Percentiles rank a stretch among this genome's conserved stretches.
phyloP scores from a whole-genome alignment of 2,329 filamentous ascomycete species.

The Knufia petricola region DNA sequence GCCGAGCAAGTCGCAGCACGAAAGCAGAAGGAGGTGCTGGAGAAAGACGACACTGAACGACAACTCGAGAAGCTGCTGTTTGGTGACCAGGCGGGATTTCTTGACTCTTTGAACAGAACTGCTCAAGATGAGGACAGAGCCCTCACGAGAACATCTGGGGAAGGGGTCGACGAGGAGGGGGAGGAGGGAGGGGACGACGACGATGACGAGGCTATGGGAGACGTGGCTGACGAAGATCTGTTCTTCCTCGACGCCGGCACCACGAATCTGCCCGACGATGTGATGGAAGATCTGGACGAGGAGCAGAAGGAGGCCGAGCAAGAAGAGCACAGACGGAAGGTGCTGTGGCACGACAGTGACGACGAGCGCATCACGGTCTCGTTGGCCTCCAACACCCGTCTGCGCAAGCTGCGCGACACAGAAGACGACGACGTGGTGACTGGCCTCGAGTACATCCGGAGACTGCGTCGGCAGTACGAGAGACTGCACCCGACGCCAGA shows the following conservation, averaged over 20 bases:
- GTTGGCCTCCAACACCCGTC: slow-evolving; percentile 60
- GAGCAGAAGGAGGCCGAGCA: slow-evolving; percentile 27
- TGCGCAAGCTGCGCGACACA: slow-evolving; percentile 72
- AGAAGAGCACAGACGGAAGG: slow-evolving; percentile 27
- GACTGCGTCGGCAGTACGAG: slow-evolving; percentile 68
- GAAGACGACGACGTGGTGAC: slow-evolving; percentile 79
- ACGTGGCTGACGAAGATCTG: slow-evolving; percentile 67
- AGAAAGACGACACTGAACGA: slow-evolving; percentile 74
- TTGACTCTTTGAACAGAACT: slow-evolving; percentile 58
- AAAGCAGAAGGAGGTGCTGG: slow-evolving; percentile 31
- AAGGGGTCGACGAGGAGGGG: too few species aligned
- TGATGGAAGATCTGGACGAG: slow-evolving; percentile 30
- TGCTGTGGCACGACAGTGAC: slow-evolving; percentile 90
- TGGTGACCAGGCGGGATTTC: slow-evolving; percentile 75
- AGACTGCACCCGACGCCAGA: slow-evolving; percentile 52
- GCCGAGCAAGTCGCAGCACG: slow-evolving; percentile 4
- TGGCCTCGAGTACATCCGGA: slow-evolving; percentile 72
- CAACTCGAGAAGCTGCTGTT: slow-evolving; percentile 83
- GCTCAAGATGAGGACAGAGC: slow-evolving; percentile 33
- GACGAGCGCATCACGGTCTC: slow-evolving; percentile 82
- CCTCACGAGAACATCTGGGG: slow-evolving; percentile 20
- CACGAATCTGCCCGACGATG: slow-evolving; percentile 27
- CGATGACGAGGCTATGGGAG: slow-evolving; percentile 47
- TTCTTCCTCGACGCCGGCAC: slow-evolving; percentile 71
- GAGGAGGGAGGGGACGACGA: slow-evolving; percentile 31